phyloP scores from a whole-genome alignment of 352 stramenopile species.

The Globisporangium ultimum region DNA sequence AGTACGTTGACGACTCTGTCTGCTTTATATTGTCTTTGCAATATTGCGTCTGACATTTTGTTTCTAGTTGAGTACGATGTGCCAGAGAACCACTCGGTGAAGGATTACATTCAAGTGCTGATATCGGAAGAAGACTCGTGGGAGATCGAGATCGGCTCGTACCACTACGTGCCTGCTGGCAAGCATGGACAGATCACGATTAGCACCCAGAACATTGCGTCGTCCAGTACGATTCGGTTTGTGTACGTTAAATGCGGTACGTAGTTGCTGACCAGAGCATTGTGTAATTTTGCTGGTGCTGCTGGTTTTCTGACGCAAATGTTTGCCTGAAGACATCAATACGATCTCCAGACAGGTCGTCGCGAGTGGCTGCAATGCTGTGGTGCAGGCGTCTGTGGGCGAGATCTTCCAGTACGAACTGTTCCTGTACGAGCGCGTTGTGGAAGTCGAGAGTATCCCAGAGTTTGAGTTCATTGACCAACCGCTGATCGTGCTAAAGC shows the following conservation, averaged over 20 bases:
- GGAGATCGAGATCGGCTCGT: conserved; percentile 74
- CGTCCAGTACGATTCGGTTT: conserved; percentile 70
- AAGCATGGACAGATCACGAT: conserved; percentile 73
- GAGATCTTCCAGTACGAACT: conserved; percentile 89
- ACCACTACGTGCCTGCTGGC: conserved; percentile 66
- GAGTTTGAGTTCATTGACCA: conserved; percentile 88
- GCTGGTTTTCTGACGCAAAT: not conserved
- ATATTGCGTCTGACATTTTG: not conserved
- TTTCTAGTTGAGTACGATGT: conserved; percentile 73
- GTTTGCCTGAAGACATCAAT: conserved; percentile 66
- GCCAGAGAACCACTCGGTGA: conserved; percentile 74
- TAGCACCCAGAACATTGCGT: conserved; percentile 64
- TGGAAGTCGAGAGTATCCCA: conserved; percentile 84
- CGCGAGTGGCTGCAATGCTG: conserved; percentile 79
- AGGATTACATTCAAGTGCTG: conserved; percentile 86
- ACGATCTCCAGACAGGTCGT: conserved; percentile 80
- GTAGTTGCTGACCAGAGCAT: conserved; percentile 1
- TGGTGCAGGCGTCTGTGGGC: conserved; percentile 77
- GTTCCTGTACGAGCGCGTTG: conserved; percentile 83
- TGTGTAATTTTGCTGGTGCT: not conserved
- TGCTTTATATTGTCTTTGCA: not conserved
- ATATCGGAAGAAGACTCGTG: conserved; percentile 68
- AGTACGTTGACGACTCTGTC: conserved; percentile 31
- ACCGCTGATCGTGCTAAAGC: conserved; percentile 81
- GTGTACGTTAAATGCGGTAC: conserved; percentile 81